Evolutionary conservation across 345 rosid genomes (phyloP), one percentile per base, ranked within the genome.

Genomic region (Sonneratia alba): DNA sequence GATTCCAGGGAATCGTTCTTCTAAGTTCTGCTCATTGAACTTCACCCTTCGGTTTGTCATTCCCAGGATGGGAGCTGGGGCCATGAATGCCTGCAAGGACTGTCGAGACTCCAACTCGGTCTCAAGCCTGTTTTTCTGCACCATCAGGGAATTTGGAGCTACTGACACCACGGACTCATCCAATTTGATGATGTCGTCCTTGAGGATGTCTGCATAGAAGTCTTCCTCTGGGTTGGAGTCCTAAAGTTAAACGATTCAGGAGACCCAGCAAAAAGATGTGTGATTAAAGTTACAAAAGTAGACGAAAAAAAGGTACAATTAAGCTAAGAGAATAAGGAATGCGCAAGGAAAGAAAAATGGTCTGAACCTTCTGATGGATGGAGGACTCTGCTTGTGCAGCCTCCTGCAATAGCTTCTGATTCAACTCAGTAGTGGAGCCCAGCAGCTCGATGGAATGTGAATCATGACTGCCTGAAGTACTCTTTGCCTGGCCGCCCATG

Each of bases 181-280:
- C 1, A 94, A 89, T 19, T 83, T 77, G 80, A 90, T 81, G 73
- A 91, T 91, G 68, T 91, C 98, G 64, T 91, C 95, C 7, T 91
- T 88, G 43, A 91, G 69, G 76, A 91, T 89, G 67, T 91, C 97
- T 7, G 95, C 92, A 53, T 74, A 93, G 49, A 77, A 85, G 70
- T 91, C 92, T 0, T 83, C 88, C 32, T 86, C 91, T 1, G 70
- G 79, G 12, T 74, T 82, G 1, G 65, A 68, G 70, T 83, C 94
- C 89, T 84, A 80, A 19, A 76, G 63, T 74, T 40, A 37, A 36
- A 68, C 57, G 38, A 24, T 38, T 15, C 15, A 0, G 0, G 42
- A 37, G 3, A 22, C 2, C 24, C 32, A 59, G 36, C 69, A 15
- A 4, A 36, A 66, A 51, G 66, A 51, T 14, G 15, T 13, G 74